These are phyloP conservation scores for Aspergillaceae sp. DNA, from an alignment of 2,329 filamentous ascomycete species.

Conservation along the genomic window DNA sequence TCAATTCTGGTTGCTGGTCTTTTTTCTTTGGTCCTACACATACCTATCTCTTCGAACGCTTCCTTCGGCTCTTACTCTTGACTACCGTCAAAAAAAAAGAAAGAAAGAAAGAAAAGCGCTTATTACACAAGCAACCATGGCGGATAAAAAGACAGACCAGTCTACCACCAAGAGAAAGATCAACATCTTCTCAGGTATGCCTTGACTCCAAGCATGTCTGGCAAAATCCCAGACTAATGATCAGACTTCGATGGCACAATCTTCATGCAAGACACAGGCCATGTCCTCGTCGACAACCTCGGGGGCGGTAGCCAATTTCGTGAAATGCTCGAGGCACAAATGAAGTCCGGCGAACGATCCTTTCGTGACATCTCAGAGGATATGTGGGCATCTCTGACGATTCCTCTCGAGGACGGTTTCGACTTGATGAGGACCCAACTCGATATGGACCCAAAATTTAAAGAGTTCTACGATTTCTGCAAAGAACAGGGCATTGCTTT, in stretches of 20 bases:
- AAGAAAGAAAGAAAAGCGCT: too few species aligned
- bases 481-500: constrained; percentile 53
- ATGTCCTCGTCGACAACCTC: constrained; percentile 58
- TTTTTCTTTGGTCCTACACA: background rate
- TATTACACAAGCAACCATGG: background rate
- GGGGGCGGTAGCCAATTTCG: constrained; percentile 53
- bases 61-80: too few species aligned
- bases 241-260: constrained; percentile 64
- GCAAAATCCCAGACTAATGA: constrained; percentile 3
- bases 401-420: constrained; percentile 61
- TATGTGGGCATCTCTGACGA: constrained; percentile 59
- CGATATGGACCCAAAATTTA: constrained; percentile 57
- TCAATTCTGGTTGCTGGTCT: background rate
- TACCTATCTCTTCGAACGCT: too few species aligned
- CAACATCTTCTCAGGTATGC: constrained; percentile 38
- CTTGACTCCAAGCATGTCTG: background rate
- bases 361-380: constrained; percentile 64
- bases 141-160: constrained; percentile 4
- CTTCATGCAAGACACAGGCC: constrained; percentile 62
- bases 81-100: too few species aligned
- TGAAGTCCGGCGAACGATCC: constrained; percentile 56
- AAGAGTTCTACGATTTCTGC: constrained; percentile 55
- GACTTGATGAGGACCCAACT: constrained; percentile 54
- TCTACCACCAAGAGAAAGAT: constrained; percentile 32
- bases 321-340: constrained; percentile 52